Base-by-base conservation (phyloP, 306 rosid genomes). In the Styphnolobium japonicum region DNA sequence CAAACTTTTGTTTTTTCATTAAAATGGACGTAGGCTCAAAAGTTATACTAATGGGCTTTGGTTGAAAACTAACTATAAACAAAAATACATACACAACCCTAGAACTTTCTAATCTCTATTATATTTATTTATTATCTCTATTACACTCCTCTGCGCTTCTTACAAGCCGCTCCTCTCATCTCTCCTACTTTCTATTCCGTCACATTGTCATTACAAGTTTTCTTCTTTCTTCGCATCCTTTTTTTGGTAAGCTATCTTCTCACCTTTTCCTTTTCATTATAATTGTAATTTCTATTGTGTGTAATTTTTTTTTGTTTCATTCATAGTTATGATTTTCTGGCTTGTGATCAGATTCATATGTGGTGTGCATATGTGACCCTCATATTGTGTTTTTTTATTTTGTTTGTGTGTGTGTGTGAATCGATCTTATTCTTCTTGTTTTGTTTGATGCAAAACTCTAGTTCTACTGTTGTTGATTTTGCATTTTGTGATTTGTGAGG, bases 401-500 rank as follows among this genome's bases (percentile, higher is more conserved):
- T n/a, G n/a, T n/a, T n/a, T 16, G 7, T 18, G 10, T 31, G 5
- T 21, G 9, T 42, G 0, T 43, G 1, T 11, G 29, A 72, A 27
- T 60, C 71, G 84, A 84, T 79, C 49, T 58, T 6, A 16, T 79
- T 61, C 18, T 58, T 57, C 15, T 0, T 39, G 27, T 2, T 63
- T 55, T n/a, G n/a, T n/a, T n/a, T 34, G 71, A 19, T 61, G 0
- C 64, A 11, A 0, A 2, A 27, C 49, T 36, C 6, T 21, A n/a
- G n/a, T n/a, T 1, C 14, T 8, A n/a, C 11, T 31, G 10, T 71
- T 48, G 3, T 65, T 18, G 23, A 45, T 69, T 71, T 83, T 67
- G 76, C 82, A 23, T 67, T 69, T 69, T 76, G 67, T 86, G 31
- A 60, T 82, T 63, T 23, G 6, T 25, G 45, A 21, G 68, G 64